Evolutionary conservation across 345 rosid species (phyloP), one percentile per base, ranked within the genome.

Genomic region (Salix viminalis): DNA sequence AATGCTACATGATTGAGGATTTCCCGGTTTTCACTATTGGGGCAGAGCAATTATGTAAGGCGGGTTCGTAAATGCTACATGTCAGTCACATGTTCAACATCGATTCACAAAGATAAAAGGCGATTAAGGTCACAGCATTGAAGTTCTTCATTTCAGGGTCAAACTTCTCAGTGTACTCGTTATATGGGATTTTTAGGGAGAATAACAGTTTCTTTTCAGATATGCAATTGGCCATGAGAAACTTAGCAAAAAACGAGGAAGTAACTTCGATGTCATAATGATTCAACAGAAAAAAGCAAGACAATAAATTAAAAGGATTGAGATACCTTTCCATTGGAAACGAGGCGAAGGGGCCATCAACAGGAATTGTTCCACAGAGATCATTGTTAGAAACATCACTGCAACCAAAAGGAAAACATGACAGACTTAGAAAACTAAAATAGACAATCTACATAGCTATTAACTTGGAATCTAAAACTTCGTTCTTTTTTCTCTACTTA

Each of bases 301-400:
- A 18, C 16, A 24, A n/a, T 23, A 4, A 36, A 65, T 66, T 46
- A 21, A n/a, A 19, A 54, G 71, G 41, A 65, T 52, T 37, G 36
- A 5, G 21, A 30, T 82, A 91, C 92, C 94, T 89, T 70, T 82
- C 86, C 85, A 89, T 76, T 1, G 89, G 83, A 79, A 89, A 91
- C 72, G 78, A 89, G 28, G 76, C 12, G 28, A 91, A 91, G 39
- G 94, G 92, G 36, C 94, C 94, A 78, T 89, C 92, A 13, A 88
- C 91, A 2, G 94, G 94, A 75, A 89, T 85, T 37, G 94, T 91
- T 78, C 92, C 94, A 36, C 92, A 91, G 7, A 91, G 88, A 79
- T 84, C 84, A 67, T 91, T 91, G 76, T 85, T 84, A n/a, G 89
- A 91, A 54, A 89, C 90, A 67, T 91, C 94, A 48, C 94, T 91